These are phyloP conservation scores for Silene noctiflora DNA, from an alignment of 179 eudicot species.

Conservation along the genomic window DNA sequence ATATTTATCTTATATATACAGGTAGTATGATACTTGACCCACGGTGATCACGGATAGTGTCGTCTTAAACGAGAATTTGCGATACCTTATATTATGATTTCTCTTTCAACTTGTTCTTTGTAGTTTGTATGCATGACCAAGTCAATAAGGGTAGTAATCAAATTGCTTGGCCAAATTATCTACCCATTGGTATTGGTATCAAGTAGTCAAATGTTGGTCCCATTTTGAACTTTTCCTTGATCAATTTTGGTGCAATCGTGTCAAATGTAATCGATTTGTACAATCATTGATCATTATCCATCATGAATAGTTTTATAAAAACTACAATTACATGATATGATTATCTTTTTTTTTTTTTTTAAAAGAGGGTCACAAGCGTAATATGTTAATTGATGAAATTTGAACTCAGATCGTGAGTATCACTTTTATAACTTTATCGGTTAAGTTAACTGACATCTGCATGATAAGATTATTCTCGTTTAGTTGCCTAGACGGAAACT, in stretches of 20 bases:
- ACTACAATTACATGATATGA: neutral
- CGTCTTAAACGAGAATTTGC: too few relatives aligned
- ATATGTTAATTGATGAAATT: too few relatives aligned
- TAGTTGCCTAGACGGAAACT: neutral
- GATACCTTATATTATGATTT: neutral
- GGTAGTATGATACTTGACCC: too few relatives aligned
- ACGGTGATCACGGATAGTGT: too few relatives aligned
- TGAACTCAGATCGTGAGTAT: too few relatives aligned
- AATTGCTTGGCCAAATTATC: neutral
- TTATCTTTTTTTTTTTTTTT: too few relatives aligned
- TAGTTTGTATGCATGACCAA: slow-evolving; percentile 22
- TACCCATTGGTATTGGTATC: neutral
- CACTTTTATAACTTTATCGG: too few relatives aligned
- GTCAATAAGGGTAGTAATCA: slow-evolving; percentile 17
- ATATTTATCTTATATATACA: too few relatives aligned
- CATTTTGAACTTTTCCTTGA: slow-evolving; percentile 2
- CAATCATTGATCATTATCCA: slow-evolving; percentile 11
- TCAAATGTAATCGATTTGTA: neutral
- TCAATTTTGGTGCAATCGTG: neutral
- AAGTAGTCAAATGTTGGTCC: slow-evolving; percentile 20
- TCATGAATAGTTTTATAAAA: neutral
- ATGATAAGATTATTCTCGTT: too few relatives aligned
- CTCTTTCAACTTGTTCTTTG: slow-evolving; percentile 11
- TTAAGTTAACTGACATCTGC: too few relatives aligned
- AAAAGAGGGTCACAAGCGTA: too few relatives aligned